A percentile compares a stretch with the other conserved stretches of the same genome.
Evolutionary conservation across 179 eudicot species (phyloP).

Genomic region (Spinacia oleracea): DNA sequence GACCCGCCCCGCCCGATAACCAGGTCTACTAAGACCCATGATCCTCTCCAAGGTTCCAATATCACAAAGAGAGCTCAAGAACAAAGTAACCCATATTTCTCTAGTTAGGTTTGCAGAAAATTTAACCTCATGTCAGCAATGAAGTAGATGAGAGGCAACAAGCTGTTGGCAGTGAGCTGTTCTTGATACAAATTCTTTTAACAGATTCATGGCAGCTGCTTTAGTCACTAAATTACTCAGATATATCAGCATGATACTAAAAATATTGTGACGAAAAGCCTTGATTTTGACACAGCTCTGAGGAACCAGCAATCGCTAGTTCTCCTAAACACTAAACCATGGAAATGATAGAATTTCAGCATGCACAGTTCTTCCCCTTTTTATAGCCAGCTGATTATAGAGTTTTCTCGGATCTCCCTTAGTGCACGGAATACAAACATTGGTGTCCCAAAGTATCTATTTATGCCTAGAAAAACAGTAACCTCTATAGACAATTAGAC

Average conservation of each 20-base stretch:
- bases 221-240: too few species aligned
- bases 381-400: neutral
- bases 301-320: neutral
- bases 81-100: neutral
- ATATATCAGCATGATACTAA: neutral
- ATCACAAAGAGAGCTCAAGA: neutral
- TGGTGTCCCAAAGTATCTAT: neutral
- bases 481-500: neutral
- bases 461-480: neutral
- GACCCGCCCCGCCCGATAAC: too few species aligned
- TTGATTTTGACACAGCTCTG: neutral
- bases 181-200: neutral
- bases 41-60: neutral
- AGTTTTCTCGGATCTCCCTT: neutral
- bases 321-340: neutral
- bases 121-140: neutral
- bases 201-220: neutral
- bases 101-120: too few species aligned
- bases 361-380: neutral
- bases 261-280: too few species aligned
- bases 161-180: neutral
- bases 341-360: neutral
- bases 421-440: neutral
- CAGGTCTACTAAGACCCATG: neutral
- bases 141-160: too few species aligned